Conservation (phyloP, 768 basidiomycete genomes). For the Mycena belliarum region DNA sequence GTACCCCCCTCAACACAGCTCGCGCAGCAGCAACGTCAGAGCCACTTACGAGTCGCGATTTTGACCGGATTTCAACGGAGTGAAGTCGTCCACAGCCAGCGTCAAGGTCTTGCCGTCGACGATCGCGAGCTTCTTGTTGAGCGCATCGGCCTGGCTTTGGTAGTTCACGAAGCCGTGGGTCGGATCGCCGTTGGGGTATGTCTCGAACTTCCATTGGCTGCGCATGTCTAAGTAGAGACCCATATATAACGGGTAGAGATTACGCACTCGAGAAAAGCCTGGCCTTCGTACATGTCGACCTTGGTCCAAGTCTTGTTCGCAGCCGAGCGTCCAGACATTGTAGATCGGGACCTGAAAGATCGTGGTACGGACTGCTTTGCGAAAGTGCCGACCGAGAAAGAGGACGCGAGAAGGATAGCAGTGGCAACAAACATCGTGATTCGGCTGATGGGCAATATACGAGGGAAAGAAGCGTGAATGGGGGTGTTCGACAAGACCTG, state of each 20-base stretch:
- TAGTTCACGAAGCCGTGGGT: conserved; percentile 51
- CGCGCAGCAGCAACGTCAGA: conserved; percentile 25
- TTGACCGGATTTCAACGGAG: conserved; percentile 37
- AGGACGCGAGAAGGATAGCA: background rate
- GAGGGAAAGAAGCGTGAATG: background rate
- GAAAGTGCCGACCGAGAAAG: background rate
- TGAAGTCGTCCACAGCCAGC: conserved; percentile 47
- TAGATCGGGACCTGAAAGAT: background rate
- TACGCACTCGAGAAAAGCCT: conserved; percentile 46
- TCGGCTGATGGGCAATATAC: too few relatives aligned
- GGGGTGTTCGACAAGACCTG: background rate
- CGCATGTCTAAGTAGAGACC: background rate
- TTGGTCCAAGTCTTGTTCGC: conserved; percentile 11
- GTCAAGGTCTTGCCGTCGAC: conserved; percentile 42
- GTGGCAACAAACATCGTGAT: background rate
- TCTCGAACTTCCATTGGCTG: conserved; percentile 51
- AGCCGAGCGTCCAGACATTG: background rate
- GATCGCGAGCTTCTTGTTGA: conserved; percentile 40
- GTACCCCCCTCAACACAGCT: conserved; percentile 35
- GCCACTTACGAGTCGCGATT: conserved; percentile 50
- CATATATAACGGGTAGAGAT: background rate
- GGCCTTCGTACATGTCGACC: conserved; percentile 32
- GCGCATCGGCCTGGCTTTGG: conserved; percentile 33
- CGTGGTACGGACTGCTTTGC: background rate
- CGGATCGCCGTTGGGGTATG: conserved; percentile 37